Evolutionary conservation across 2,329 filamentous ascomycete genomes (phyloP).

Genomic region (Ophiocordyceps sinensis): DNA sequence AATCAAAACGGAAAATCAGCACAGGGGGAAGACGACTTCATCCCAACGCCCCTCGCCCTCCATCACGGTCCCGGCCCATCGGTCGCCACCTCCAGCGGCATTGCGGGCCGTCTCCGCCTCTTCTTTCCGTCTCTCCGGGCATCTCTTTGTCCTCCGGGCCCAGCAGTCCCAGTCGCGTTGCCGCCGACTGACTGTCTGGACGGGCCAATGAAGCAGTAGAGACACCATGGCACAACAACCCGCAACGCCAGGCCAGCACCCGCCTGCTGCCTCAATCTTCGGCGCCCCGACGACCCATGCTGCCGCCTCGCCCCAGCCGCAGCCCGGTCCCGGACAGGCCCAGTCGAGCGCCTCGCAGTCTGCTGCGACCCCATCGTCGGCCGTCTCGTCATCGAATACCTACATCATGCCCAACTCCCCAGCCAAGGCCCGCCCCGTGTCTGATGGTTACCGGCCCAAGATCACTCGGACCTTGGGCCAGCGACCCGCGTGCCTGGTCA

Average conservation of each 20-base stretch:
- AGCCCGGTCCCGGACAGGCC: conserved; percentile 9
- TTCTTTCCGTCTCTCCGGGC: not conserved
- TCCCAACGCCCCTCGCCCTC: not conserved
- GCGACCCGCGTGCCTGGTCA: conserved; percentile 86
- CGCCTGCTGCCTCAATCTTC: conserved; percentile 28
- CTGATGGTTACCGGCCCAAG: conserved; percentile 70
- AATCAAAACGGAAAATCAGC: no score
- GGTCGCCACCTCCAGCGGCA: not conserved
- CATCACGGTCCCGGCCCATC: not conserved
- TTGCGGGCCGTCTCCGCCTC: no score
- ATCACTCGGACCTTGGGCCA: conserved; percentile 67
- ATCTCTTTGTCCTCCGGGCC: no score
- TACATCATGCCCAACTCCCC: conserved; percentile 88
- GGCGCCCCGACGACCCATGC: conserved; percentile 21
- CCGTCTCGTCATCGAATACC: conserved; percentile 44
- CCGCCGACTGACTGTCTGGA: not conserved
- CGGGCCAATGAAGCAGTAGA: conserved; percentile 1
- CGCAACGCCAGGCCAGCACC: conserved; percentile 28
- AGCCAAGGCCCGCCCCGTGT: conserved; percentile 46
- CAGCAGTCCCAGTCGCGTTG: not conserved
- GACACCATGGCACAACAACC: conserved; percentile 27
- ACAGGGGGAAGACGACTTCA: not conserved
- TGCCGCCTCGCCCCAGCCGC: conserved; percentile 12
- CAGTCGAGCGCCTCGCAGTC: conserved; percentile 10
- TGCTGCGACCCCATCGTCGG: conserved; percentile 10